Base-by-base conservation (phyloP, 352 stramenopile genomes). In the Halophytophthora polymorphica region DNA sequence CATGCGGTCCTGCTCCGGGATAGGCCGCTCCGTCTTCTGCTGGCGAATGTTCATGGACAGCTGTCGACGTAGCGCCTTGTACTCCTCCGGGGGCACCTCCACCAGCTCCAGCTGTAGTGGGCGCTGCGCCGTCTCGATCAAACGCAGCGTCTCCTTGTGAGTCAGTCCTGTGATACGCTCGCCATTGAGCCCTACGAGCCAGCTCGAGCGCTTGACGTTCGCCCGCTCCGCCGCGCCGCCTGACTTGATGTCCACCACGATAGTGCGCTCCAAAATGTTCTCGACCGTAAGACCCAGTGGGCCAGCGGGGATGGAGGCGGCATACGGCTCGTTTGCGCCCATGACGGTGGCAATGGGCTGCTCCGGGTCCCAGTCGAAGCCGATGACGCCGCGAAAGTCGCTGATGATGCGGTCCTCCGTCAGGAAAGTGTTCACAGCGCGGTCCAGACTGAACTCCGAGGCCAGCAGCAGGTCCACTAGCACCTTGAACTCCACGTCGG, bases 231-330 rank as follows among this genome's bases (percentile, higher is more conserved):
- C 85, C 35, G 83, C 81, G 17, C 82, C 82, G 23, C 75, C 76
- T 31, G 81, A 68, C 66, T 93, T 95, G 51, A 95, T 93, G 36
- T 93, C 83, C 17, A 95, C 85, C 31, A 95, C 80, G 37, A 95
- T 90, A 18, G 85, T 95, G 45, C 85, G 73, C 69, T 94, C 84
- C 8, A 93, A 46, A 23, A 93, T 90, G 31, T 95, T 95, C 50
- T 95, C 85, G n/a, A 95, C 85, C 1, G 85, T 95, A 21, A 95
- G 69, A 17, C 85, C 85, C 25, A 95, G 65, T 1, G 85, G 81
- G 1, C 85, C 85, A 1, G 82, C 66, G n/a, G 85, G 85, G 54
- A 95, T 90, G 4, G 69, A 83, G 12, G 79, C 83, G 8, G 64
- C 44, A 38, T 95, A 95, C 13, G 75, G 61, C 35, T 56, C 40